Evolutionary conservation across 2,329 filamentous ascomycete species (phyloP).

Genomic region (Microcera coccophila): DNA sequence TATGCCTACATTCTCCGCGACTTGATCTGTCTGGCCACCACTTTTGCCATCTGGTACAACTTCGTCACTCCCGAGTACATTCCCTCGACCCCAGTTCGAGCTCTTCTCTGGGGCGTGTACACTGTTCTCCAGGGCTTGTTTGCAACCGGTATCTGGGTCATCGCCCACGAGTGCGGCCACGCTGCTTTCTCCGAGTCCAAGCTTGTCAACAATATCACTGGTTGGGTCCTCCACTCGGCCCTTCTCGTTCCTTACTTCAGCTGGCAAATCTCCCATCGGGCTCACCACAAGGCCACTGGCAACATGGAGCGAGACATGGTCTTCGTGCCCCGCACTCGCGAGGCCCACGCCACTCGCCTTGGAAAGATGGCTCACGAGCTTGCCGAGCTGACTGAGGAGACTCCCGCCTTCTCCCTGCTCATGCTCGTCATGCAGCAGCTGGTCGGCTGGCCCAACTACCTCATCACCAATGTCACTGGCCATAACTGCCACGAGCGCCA

Average conservation of each 20-base stretch:
- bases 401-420: constrained; percentile 73
- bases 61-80: constrained; percentile 83
- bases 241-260: constrained; percentile 96
- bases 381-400: constrained; percentile 88
- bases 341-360: constrained; percentile 71
- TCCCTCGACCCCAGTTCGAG: constrained; percentile 64
- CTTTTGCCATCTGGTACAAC: constrained; percentile 85
- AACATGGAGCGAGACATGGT: constrained; percentile 99
- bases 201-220: constrained; percentile 83
- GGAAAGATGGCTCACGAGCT: constrained; percentile 77
- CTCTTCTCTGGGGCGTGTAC: constrained; percentile 60
- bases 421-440: constrained; percentile 82
- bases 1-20: constrained; percentile 84
- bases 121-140: constrained; percentile 88
- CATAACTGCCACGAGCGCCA: constrained; percentile 93
- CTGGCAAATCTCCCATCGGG: constrained; percentile 98
- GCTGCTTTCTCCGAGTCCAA: constrained; percentile 94
- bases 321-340: constrained; percentile 88
- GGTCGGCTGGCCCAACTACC: constrained; percentile 88
- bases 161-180: constrained; percentile 97
- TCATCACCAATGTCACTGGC: constrained; percentile 87
- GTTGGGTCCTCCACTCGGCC: constrained; percentile 84
- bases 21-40: constrained; percentile 64
- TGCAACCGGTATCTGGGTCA: constrained; percentile 89
- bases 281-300: constrained; percentile 99